Base-by-base conservation (phyloP, 768 basidiomycete species). In the Podaxis mareebaensis region DNA sequence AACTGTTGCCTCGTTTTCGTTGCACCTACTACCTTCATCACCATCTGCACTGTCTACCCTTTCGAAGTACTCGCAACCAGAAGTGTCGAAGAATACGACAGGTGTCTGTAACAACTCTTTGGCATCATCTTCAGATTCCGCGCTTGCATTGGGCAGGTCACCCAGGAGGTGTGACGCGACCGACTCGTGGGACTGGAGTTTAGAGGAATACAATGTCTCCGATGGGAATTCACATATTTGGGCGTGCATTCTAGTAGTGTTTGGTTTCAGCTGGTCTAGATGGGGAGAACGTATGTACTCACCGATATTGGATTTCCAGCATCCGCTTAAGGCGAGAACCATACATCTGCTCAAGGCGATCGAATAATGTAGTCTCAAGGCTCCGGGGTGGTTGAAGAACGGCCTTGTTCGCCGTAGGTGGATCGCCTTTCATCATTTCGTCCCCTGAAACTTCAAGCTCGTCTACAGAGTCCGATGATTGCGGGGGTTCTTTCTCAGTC, bases 21-120 rank as follows among this genome's bases (percentile, higher is more conserved):
- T 99, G 67, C 87, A 90, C 65, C 89, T 83, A 66, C 93, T 96
- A 0, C 95, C 95, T 69, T 96, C 95, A 69, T 94, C 92, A n/a
- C 82, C 79, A 61, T 89, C 89, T 11, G 11, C 57, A 4, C 52
- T 51, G 17, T 93, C 91, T 0, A 86, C 71, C 15, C 93, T 79
- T 72, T 99, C 97, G 69, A 89, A 97, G 70, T 93, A 96, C 72
- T 97, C 95, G 68, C 93, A 95, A 0, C 95, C 95, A 3, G 92
- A 86, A 0, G 95, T 99, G 71, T 99, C 97, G 68, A 93, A 93
- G 73, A 99, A 99, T 2, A 96, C 86, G 2, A 98, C 85, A 0
- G 94, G 92, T 0, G 83, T 91, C 3, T 79, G 83, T 5, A 98
- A 77, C 3, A 85, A 74, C 60, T 96, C 96, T 64, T 84, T 86